phyloP scores from a whole-genome alignment of 1,284 basidiomycete species.

The Puccinia triticina region DNA sequence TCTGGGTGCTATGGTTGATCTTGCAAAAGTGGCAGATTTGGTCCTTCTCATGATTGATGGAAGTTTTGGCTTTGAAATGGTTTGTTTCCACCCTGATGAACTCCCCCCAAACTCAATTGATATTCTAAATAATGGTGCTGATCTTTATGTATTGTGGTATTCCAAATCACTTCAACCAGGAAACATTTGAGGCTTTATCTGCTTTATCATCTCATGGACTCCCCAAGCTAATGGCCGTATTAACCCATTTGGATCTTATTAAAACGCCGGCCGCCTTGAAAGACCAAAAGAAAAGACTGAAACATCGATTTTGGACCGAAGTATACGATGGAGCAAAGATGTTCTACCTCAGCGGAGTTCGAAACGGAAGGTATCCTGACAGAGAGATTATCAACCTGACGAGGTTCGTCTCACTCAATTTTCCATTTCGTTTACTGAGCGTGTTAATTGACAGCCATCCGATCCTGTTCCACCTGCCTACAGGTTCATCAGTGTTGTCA shows the following conservation, averaged over 20 bases:
- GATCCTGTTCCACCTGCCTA: too few relatives aligned
- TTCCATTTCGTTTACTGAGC: neutral
- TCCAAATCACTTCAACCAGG: slow-evolving; percentile 64
- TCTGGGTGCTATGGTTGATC: slow-evolving; percentile 96
- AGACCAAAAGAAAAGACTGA: slow-evolving; percentile 89
- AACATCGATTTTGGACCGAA: slow-evolving; percentile 99
- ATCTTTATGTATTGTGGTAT: neutral
- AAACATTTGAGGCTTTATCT: slow-evolving; percentile 98
- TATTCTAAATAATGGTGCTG: neutral
- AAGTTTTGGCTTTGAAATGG: slow-evolving; percentile 98
- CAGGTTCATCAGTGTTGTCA: slow-evolving; percentile 92
- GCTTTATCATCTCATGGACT: slow-evolving; percentile 96
- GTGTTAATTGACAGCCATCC: neutral
- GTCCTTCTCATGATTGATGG: slow-evolving; percentile 97
- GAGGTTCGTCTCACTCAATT: slow-evolving; percentile 61
- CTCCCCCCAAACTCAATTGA: neutral
- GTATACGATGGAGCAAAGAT: slow-evolving; percentile 98
- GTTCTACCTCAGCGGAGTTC: slow-evolving; percentile 95
- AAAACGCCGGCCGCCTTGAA: slow-evolving; percentile 86
- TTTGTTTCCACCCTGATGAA: slow-evolving; percentile 60
- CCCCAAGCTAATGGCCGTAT: slow-evolving; percentile 94
- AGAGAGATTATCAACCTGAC: slow-evolving; percentile 93
- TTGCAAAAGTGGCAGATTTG: slow-evolving; percentile 93
- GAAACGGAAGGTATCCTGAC: slow-evolving; percentile 98
- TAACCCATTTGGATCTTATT: slow-evolving; percentile 95